Percentiles rank a stretch among this genome's conserved stretches.
Conservation (phyloP, 2,329 filamentous ascomycete species). For the Orbilia quercus region DNA sequence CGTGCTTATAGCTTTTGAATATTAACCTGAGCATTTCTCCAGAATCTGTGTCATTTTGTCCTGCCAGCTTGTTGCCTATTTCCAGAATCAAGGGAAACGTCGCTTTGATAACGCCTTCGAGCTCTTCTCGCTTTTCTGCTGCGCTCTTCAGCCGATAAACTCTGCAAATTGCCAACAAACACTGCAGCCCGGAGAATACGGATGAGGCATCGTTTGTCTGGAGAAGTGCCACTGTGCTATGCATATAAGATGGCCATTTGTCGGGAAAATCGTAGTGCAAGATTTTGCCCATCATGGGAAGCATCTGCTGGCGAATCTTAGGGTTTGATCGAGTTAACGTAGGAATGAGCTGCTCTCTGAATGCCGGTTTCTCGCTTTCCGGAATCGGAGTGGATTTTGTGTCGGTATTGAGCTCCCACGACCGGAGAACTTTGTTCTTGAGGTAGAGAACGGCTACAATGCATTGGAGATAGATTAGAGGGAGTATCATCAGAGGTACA, state of each 20-base stretch:
- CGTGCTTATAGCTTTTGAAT: conserved; percentile 97
- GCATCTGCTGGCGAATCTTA: conserved; percentile 88
- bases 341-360: conserved; percentile 88
- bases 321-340: conserved; percentile 83
- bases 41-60: conserved; percentile 91
- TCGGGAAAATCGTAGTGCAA: conserved; percentile 94
- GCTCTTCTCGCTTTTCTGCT: conserved; percentile 80
- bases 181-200: conserved; percentile 93
- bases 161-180: conserved; percentile 90
- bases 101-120: conserved; percentile 91
- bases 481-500: not conserved
- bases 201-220: conserved; percentile 86
- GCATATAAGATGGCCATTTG: conserved; percentile 93
- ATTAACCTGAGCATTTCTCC: conserved; percentile 96
- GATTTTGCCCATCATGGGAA: conserved; percentile 94
- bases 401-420: conserved; percentile 84
- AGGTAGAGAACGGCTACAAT: conserved; percentile 89
- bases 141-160: conserved; percentile 94
- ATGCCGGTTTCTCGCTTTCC: conserved; percentile 87
- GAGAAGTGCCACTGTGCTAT: conserved; percentile 88
- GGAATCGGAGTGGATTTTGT: conserved; percentile 79
- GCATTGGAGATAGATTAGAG: conserved; percentile 57
- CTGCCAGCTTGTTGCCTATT: conserved; percentile 88
- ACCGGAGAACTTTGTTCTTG: conserved; percentile 95
- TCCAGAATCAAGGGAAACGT: conserved; percentile 87